Evolutionary conservation across 371 early-diverging fungal species (phyloP), one percentile per base, ranked within the genome.

Genomic region (Quaeritorhiza haematococci): DNA sequence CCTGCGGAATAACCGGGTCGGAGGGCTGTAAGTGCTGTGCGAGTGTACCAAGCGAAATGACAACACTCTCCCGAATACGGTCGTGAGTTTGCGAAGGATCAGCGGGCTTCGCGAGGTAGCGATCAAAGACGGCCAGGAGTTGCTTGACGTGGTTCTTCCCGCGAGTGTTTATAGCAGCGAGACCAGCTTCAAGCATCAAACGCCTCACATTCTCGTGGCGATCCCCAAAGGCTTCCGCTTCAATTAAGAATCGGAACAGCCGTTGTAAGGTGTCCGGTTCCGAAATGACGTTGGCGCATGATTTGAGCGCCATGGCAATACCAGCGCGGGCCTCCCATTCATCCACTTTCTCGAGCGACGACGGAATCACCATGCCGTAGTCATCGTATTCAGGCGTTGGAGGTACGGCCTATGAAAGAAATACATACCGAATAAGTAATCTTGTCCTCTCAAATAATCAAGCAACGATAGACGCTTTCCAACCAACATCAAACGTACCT

Each of bases 21-120:
- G 78, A 75, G 8, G 84, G 48, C 10, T 85, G 84, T 57, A 98
- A 68, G 64, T 92, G 89, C 63, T 89, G 82, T 13, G 98, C 95
- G 45, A 93, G 80, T 21, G 88, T 90, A 53, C 96, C 97, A 49
- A 93, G 84, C 49, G 94, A 72, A 66, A 98, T 88, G 38, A 97
- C 94, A 17, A 87, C 92, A 7, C 89, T 81, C 69, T 95, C 94
- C 42, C 94, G 68, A 34, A 78, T 64, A 29, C 54, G 53, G 54
- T 75, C 78, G 58, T 68, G 69, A 1, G 66, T 66, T 49, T 63
- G 67, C 0, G 67, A 62, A 2, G 81, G 57, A 74, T 78, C 56
- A 63, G 58, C 83, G 68, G 55, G 85, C 65, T 49, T 73, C 59
- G 58, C 84, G 76, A 96, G 80, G 55, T 88, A 90, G 24, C 63